Evolutionary conservation across 2,329 filamentous ascomycete species (phyloP).

Genomic region (Plectosphaerella plurivora): DNA sequence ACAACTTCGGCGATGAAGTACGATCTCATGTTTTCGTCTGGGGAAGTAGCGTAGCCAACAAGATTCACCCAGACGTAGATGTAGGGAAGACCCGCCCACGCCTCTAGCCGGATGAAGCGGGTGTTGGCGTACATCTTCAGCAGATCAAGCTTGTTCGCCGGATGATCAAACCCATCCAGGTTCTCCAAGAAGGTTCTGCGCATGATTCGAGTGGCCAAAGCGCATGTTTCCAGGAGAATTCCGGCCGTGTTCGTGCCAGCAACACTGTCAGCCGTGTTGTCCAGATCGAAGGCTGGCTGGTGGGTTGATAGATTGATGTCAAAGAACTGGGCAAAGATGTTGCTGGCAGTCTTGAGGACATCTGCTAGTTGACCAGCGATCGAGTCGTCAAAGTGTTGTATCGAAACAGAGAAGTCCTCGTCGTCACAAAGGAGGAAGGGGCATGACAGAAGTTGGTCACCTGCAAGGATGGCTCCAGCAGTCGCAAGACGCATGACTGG

Average conservation of each 20-base stretch:
- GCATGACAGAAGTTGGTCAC: no score
- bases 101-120: background rate
- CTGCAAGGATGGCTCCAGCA: no score
- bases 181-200: background rate
- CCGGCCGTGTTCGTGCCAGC: background rate
- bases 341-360: no score
- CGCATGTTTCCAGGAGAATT: background rate
- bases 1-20: background rate
- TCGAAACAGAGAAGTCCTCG: no score
- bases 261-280: no score
- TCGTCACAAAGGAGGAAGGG: no score
- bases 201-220: background rate
- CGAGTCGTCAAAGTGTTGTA: no score
- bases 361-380: no score
- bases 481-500: background rate
- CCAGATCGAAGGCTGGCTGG: no score
- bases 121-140: background rate
- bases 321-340: no score
- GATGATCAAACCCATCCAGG: background rate
- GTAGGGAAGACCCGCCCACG: background rate
- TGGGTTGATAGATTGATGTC: no score
- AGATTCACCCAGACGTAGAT: background rate
- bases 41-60: background rate
- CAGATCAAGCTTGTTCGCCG: background rate
- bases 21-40: background rate